Percentiles rank a stretch among this genome's conserved stretches.
phyloP scores from a whole-genome alignment of 1,139 yeast species.

The Candida labiduridarum region DNA sequence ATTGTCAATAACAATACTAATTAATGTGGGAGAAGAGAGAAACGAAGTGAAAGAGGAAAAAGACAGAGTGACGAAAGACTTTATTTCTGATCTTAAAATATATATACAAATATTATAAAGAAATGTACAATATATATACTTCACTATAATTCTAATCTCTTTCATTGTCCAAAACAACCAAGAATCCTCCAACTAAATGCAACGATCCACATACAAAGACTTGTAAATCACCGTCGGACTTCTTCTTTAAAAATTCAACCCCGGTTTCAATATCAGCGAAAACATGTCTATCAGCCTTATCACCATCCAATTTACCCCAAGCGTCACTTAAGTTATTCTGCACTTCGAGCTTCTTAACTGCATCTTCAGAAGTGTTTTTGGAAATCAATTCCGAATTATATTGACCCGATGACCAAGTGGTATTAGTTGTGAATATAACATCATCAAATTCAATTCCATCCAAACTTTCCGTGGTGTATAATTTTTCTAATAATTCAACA shows the following conservation, averaged over 20 bases:
- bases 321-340: constrained; percentile 72
- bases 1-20: constrained; percentile 32
- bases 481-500: constrained; percentile 55
- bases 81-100: constrained; percentile 1
- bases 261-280: constrained; percentile 79
- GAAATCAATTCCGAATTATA: constrained; percentile 86
- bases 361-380: constrained; percentile 75
- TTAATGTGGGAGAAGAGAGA: constrained; percentile 3
- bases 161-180: constrained; percentile 73
- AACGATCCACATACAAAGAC: constrained; percentile 94
- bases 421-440: constrained; percentile 86
- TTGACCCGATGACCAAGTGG: constrained; percentile 83
- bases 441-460: constrained; percentile 55
- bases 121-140: not conserved
- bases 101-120: not conserved
- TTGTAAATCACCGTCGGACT: constrained; percentile 44
- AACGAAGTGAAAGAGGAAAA: not conserved
- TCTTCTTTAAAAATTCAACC: constrained; percentile 52
- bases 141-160: constrained; percentile 24
- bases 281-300: constrained; percentile 41
- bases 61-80: too few species aligned
- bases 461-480: constrained; percentile 44
- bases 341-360: constrained; percentile 76
- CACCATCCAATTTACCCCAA: constrained; percentile 63
- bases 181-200: constrained; percentile 90